Evolutionary conservation across 371 early-diverging fungal genomes (phyloP).

Genomic region (Enterospora canceri): DNA sequence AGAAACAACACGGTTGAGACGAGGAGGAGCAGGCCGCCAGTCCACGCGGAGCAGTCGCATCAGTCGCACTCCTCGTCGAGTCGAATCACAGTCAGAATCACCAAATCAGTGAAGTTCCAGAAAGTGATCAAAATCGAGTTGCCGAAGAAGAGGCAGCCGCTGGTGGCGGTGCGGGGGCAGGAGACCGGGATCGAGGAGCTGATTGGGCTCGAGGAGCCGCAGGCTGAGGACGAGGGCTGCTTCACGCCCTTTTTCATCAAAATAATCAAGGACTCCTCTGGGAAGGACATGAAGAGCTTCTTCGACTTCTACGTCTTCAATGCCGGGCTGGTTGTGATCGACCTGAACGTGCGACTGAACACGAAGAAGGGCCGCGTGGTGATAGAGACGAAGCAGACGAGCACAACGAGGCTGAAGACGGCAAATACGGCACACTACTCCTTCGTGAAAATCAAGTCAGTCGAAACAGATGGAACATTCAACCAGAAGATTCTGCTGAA

Average conservation of each 20-base stretch:
- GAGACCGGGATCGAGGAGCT: not conserved
- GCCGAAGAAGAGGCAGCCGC: not conserved
- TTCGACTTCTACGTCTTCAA: conserved; percentile 55
- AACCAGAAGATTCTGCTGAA: conserved; percentile 33
- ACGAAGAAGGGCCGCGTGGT: conserved; percentile 46
- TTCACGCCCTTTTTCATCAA: conserved; percentile 48
- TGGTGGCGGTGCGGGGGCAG: not conserved
- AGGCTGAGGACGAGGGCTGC: not conserved
- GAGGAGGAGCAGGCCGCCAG: not conserved
- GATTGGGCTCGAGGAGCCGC: not conserved
- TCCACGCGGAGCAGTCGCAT: not conserved
- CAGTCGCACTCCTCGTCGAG: no score
- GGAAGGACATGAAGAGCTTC: conserved; percentile 50
- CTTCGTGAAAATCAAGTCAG: conserved; percentile 33
- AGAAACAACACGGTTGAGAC: not conserved
- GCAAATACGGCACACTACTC: conserved; percentile 32
- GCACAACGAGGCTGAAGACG: conserved; percentile 39
- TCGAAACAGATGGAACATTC: conserved; percentile 55
- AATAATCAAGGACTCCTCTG: conserved; percentile 54
- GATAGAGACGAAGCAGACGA: conserved; percentile 36
- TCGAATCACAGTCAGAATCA: not conserved
- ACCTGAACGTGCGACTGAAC: conserved; percentile 40
- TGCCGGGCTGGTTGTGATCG: conserved; percentile 46
- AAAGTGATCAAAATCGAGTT: not conserved
- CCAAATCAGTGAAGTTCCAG: not conserved